Percentiles rank a stretch among this genome's conserved stretches.
phyloP scores from a whole-genome alignment of 1,284 basidiomycete genomes.

The Ganoderma lingzhi region DNA sequence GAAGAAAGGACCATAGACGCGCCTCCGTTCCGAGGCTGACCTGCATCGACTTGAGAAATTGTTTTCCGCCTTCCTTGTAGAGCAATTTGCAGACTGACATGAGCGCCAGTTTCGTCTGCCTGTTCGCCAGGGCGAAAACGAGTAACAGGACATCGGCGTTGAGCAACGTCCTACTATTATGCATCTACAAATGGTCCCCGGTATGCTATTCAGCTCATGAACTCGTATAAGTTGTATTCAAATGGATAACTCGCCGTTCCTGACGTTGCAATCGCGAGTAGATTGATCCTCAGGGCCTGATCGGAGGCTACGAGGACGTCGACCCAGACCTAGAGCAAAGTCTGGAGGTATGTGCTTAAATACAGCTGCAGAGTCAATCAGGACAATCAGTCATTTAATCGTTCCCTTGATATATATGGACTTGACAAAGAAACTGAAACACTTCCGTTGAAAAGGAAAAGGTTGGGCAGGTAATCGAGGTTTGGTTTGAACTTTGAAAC shows the following conservation, averaged over 20 bases:
- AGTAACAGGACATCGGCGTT: not conserved
- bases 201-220: not conserved
- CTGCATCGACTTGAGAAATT: not conserved
- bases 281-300: no score
- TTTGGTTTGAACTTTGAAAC: no score
- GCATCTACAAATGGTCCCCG: not conserved
- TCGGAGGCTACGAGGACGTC: no score
- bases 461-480: no score
- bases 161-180: not conserved
- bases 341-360: no score
- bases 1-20: not conserved
- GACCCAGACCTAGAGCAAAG: no score
- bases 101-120: not conserved
- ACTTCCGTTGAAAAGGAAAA: no score
- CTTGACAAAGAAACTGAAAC: no score
- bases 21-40: not conserved
- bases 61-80: constrained; percentile 1
- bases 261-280: no score
- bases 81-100: not conserved
- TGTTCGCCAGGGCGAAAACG: not conserved
- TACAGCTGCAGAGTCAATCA: no score
- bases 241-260: not conserved
- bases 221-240: not conserved
- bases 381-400: no score
- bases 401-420: no score